phyloP scores from a whole-genome alignment of 2,329 filamentous ascomycete species.

The Diaporthe ilicicola region DNA sequence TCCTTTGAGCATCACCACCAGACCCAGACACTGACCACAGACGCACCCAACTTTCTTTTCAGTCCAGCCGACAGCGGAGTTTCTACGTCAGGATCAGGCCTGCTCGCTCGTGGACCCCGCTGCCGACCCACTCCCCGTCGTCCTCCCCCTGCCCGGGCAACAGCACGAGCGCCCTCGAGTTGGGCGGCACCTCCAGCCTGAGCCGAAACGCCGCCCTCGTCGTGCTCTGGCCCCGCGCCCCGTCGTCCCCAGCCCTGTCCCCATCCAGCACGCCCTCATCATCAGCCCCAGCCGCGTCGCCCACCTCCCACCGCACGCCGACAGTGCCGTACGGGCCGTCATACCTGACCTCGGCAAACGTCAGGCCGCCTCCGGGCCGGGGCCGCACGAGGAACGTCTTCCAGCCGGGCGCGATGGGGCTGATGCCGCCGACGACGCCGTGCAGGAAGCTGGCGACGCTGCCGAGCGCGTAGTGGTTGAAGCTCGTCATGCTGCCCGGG shows the following conservation, averaged over 20 bases:
- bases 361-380: conserved; percentile 41
- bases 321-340: conserved; percentile 32
- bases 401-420: conserved; percentile 42
- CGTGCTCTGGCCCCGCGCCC: neutral
- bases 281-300: conserved; percentile 1
- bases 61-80: neutral
- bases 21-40: neutral
- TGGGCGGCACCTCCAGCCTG: conserved; percentile 28
- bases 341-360: conserved; percentile 25
- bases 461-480: conserved; percentile 53
- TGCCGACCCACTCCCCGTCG: conserved; percentile 28
- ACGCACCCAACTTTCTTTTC: neutral
- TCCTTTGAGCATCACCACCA: conserved; percentile 3
- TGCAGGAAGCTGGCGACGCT: conserved; percentile 50
- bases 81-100: neutral
- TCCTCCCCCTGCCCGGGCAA: conserved; percentile 27
- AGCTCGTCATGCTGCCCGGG: conserved; percentile 49
- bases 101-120: conserved; percentile 20
- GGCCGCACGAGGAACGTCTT: conserved; percentile 40
- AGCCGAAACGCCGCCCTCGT: conserved; percentile 16
- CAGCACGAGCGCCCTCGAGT: conserved; percentile 26
- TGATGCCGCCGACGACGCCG: conserved; percentile 43
- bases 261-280: neutral
- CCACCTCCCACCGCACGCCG: conserved; percentile 25
- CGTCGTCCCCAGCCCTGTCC: neutral